Base-by-base conservation (phyloP, 1,139 yeast species). In the Candida neerlandica region DNA sequence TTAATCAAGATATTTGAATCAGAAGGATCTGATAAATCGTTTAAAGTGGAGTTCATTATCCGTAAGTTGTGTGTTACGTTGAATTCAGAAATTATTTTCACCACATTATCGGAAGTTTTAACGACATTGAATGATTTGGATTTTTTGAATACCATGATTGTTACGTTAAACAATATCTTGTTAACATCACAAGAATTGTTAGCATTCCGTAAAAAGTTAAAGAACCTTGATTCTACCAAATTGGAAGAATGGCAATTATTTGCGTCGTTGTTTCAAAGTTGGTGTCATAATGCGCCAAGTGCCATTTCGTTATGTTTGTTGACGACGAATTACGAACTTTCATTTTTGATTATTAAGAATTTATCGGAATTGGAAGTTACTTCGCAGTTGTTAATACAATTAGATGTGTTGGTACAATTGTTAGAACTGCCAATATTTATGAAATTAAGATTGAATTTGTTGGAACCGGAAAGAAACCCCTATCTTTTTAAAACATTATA, bases 281-380 rank as follows among this genome's bases (percentile, higher is more conserved):
- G 99, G 99, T 86, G 96, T 58, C 88, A 88, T 56, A 92, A 91
- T 63, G 85, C 96, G 0, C 91, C 96, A 0, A 94, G 97, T 23
- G 90, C 94, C 0, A 73, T 95, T 41, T 85, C 96, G 0, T 74
- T 95, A 33, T 92, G 98, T 60, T 74, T 95, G 42, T 73, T 94
- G 27, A 89, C 98, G 0, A 94, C 94, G 48, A 90, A 91, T 49
- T 94, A 95, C 63, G 96, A 91, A 62, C 78, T 92, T 56, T 96
- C 97, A 0, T 94, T 84, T 63, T 74, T 84, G 37, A 86, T 94
- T 2, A 79, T 95, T 37, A 88, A 89, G 59, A 82, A 82, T 30
- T 75, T 89, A 55, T 87, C 87, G 1, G 91, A 87, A 50, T 81
- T 83, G 69, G 96, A 90, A 56, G 82, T 87, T 15, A 82, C 86